Evolutionary conservation across 192 early-diverging fungal species (phyloP).

Genomic region (Rhizophagus sp.): DNA sequence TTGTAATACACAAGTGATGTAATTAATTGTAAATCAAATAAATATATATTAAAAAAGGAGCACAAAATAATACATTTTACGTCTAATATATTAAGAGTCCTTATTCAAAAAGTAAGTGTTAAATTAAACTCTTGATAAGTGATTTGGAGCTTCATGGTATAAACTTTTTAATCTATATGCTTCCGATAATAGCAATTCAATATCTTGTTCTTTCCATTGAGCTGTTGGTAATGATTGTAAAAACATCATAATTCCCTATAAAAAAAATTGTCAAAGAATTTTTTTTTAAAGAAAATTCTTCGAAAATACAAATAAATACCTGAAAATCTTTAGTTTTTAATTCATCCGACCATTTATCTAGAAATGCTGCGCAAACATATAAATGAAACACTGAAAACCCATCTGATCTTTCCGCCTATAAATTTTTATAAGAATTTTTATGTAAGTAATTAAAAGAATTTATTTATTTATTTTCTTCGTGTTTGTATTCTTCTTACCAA

Average conservation of each 20-base stretch:
- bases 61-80: not conserved
- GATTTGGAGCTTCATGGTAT: slow-evolving; percentile 90
- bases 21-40: too few relatives aligned
- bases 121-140: slow-evolving; percentile 53
- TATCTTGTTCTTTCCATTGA: slow-evolving; percentile 87
- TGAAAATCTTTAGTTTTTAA: slow-evolving; percentile 90
- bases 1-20: too few relatives aligned
- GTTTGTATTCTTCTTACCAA: slow-evolving; percentile 49
- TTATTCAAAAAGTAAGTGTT: not conserved
- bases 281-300: not conserved
- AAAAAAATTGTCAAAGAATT: not conserved
- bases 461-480: not conserved
- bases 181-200: slow-evolving; percentile 92
- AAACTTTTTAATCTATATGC: slow-evolving; percentile 97
- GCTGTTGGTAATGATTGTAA: slow-evolving; percentile 87
- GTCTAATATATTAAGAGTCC: not conserved
- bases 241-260: slow-evolving; percentile 87
- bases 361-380: slow-evolving; percentile 97
- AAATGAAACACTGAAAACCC: slow-evolving; percentile 97
- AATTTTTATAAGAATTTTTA: not conserved
- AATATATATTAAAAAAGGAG: not conserved
- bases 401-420: slow-evolving; percentile 78
- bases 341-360: slow-evolving; percentile 92
- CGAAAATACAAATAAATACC: slow-evolving; percentile 38
- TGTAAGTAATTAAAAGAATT: not conserved